Evolutionary conservation across 2,329 filamentous ascomycete species (phyloP), one percentile per base, ranked within the genome.

Genomic region (Alternaria sp.): DNA sequence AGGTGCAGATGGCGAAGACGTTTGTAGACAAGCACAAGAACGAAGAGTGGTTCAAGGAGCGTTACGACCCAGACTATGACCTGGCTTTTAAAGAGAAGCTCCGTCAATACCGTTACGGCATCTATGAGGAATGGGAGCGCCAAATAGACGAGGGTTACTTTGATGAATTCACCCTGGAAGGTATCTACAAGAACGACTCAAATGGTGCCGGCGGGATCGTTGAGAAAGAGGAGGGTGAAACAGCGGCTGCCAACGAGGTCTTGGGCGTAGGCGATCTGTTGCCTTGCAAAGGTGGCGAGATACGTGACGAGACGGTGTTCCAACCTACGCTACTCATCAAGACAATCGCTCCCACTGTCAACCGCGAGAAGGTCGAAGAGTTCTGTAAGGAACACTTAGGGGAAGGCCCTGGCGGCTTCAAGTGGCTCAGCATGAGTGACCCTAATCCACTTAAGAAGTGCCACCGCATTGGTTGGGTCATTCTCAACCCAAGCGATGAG

Each of bases 391-490:
- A 97, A 77, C 90, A 97, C 74, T 85, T 98, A 4, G 93, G 94
- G 13, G 93, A 97, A 71, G 90, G 89, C 45, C 90, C 95, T 64
- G 93, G 93, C 51, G 94, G 94, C 2, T 97, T 95, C 81, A 96
- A 94, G 74, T 98, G 94, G 88, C 83, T 99, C 5, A 98, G 94
- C 33, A 84, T 99, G 49, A 97, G 93, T 67, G 95, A 99, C 71
- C 95, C 95, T 0, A 99, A 99, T 73, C 95, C 95, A 2, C 90
- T 92, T 71, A 99, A 99, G 80, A 90, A 96, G 63, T 99, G 93
- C 72, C 95, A 99, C 75, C 90, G 95, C 23, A 98, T 99, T 77
- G 95, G 95, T 23, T 99, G 96, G 94, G 96, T 99, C 60, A 95
- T 98, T 85, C 84, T 99, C 9, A 90, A 98, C 71, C 90, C 92